Conservation (phyloP, 495 filamentous ascomycete genomes). For the Annulohypoxylon nitens region DNA sequence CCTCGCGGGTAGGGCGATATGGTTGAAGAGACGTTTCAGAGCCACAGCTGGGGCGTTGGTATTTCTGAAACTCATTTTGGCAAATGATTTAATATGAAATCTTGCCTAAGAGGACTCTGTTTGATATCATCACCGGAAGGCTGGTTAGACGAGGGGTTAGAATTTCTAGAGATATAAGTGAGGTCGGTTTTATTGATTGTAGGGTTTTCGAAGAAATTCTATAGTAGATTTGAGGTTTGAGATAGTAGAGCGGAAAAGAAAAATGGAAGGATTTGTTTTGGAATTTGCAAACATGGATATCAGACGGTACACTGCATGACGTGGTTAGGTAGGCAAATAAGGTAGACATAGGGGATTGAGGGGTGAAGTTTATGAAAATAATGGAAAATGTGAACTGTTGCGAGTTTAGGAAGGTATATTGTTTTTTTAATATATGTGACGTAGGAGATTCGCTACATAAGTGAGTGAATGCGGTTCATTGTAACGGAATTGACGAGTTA, state of each 20-base stretch:
- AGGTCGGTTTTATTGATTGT: neutral
- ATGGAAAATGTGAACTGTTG: neutral
- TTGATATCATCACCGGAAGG: neutral
- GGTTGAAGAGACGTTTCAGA: conserved; percentile 49
- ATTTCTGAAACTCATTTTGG: conserved; percentile 15
- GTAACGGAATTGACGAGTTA: neutral
- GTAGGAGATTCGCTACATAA: neutral
- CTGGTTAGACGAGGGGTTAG: neutral
- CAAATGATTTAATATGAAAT: neutral
- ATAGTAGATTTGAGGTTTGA: neutral
- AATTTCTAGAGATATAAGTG: neutral
- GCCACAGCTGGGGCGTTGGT: conserved; percentile 23
- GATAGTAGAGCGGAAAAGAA: neutral
- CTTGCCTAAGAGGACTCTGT: neutral
- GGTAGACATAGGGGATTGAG: no score
- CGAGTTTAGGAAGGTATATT: neutral
- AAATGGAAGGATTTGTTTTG: neutral
- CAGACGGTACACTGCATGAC: neutral
- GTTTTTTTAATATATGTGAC: conserved; percentile 1
- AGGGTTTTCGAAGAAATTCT: neutral
- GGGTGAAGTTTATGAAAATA: neutral
- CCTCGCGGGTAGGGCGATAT: conserved; percentile 59
- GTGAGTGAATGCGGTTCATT: conserved; percentile 1
- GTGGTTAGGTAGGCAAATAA: neutral
- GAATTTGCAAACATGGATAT: neutral